These are phyloP conservation scores for Borovskyia barvae DNA, from an alignment of 208 protist species.

Conservation along the genomic window DNA sequence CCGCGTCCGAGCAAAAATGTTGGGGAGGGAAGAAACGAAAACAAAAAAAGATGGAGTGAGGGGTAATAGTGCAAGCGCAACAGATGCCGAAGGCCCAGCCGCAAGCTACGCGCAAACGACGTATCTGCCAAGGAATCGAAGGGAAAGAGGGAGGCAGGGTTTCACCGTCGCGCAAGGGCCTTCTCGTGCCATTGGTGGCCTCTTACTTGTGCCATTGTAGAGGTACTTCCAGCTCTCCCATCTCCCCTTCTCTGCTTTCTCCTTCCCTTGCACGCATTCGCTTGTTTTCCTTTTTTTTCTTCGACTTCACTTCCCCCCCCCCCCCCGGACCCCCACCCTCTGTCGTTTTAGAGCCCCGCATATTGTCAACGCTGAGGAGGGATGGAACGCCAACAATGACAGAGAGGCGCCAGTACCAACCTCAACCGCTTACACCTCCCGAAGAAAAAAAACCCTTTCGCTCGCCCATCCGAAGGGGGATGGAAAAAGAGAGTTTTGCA, in stretches of 20 bases:
- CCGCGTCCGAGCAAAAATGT: too few relatives aligned
- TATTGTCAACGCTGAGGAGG: not conserved
- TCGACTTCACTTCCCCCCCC: too few relatives aligned
- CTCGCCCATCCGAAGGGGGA: not conserved
- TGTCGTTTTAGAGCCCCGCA: too few relatives aligned
- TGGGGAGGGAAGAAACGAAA: slow-evolving; percentile 9
- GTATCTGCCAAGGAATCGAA: too few relatives aligned
- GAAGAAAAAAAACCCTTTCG: not conserved
- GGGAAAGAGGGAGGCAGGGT: not conserved
- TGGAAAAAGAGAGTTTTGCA: not conserved
- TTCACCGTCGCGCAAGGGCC: not conserved
- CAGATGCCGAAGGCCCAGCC: too few relatives aligned
- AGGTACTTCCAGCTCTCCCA: too few relatives aligned
- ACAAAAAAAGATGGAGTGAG: not conserved
- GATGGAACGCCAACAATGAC: not conserved
- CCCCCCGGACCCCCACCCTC: too few relatives aligned
- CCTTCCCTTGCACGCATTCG: not conserved
- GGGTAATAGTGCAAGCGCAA: not conserved
- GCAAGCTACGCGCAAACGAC: too few relatives aligned
- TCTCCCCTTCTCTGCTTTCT: too few relatives aligned
- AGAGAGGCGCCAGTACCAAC: not conserved
- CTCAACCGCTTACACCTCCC: not conserved
- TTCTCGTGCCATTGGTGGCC: not conserved
- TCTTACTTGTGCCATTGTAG: too few relatives aligned
- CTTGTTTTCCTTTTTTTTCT: not conserved